These are phyloP conservation scores for Hippophae gyantsensis DNA, from an alignment of 306 rosid species.

Conservation along the genomic window DNA sequence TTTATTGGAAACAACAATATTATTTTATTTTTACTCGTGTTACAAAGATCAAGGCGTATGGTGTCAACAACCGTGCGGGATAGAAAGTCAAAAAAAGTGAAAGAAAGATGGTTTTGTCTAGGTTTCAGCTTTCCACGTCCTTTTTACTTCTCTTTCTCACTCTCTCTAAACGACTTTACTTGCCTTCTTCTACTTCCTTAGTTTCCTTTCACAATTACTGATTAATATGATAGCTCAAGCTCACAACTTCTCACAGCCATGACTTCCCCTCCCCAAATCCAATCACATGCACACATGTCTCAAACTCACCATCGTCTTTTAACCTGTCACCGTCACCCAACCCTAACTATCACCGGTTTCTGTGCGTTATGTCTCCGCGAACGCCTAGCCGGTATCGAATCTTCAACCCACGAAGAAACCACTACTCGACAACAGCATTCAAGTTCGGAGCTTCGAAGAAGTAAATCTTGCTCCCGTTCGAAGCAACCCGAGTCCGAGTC, in stretches of 20 bases:
- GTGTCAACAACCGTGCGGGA: too few species aligned
- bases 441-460: conserved; percentile 56
- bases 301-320: conserved; percentile 34
- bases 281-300: conserved; percentile 14
- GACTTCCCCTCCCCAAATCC: conserved; percentile 34
- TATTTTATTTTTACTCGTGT: too few species aligned
- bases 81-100: too few species aligned
- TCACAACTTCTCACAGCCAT: conserved; percentile 24
- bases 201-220: too few species aligned
- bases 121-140: too few species aligned
- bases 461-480: conserved; percentile 52
- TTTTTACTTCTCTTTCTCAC: too few species aligned
- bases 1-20: too few species aligned
- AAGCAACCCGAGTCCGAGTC: conserved; percentile 26
- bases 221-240: too few species aligned
- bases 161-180: too few species aligned
- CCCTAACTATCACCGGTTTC: conserved; percentile 72
- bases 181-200: too few species aligned
- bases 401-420: conserved; percentile 9
- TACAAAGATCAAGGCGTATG: too few species aligned
- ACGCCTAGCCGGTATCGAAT: conserved; percentile 73
- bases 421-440: not conserved
- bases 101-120: too few species aligned
- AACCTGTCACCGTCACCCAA: conserved; percentile 84
- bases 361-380: conserved; percentile 93